phyloP scores from a whole-genome alignment of 805 yeast species.

The Pichia cephalocereana region DNA sequence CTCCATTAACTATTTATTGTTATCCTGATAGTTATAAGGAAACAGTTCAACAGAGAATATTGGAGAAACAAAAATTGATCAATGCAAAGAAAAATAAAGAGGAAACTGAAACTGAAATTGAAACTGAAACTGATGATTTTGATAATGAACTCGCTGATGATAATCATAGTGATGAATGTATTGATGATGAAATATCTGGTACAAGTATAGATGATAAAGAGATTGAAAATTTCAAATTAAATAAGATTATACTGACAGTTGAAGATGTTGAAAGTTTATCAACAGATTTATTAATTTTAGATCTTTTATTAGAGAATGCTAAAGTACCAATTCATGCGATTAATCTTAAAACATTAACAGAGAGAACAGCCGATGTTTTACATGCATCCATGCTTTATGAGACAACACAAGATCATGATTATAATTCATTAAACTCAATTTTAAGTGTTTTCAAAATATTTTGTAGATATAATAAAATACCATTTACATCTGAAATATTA shows the following conservation, averaged over 20 bases:
- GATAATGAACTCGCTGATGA: constrained; percentile 2
- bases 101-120: background rate
- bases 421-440: constrained; percentile 29
- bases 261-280: constrained; percentile 23
- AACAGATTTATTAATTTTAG: constrained; percentile 22
- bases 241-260: constrained; percentile 18
- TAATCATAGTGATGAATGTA: background rate
- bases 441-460: constrained; percentile 25
- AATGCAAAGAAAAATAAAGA: constrained; percentile 12
- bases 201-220: background rate
- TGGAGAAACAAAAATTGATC: constrained; percentile 10
- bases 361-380: constrained; percentile 59
- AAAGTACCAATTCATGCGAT: constrained; percentile 36
- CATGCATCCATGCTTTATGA: constrained; percentile 44
- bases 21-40: constrained; percentile 59
- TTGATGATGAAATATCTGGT: too few relatives aligned
- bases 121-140: background rate
- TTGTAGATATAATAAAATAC: constrained; percentile 22
- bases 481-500: constrained; percentile 25
- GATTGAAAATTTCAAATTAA: constrained; percentile 12
- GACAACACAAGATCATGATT: constrained; percentile 10
- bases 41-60: constrained; percentile 29
- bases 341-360: constrained; percentile 50
- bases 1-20: constrained; percentile 55
- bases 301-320: constrained; percentile 18